Conservation (phyloP, 2,329 filamentous ascomycete species). For the Emergomyces pasteurianus region DNA sequence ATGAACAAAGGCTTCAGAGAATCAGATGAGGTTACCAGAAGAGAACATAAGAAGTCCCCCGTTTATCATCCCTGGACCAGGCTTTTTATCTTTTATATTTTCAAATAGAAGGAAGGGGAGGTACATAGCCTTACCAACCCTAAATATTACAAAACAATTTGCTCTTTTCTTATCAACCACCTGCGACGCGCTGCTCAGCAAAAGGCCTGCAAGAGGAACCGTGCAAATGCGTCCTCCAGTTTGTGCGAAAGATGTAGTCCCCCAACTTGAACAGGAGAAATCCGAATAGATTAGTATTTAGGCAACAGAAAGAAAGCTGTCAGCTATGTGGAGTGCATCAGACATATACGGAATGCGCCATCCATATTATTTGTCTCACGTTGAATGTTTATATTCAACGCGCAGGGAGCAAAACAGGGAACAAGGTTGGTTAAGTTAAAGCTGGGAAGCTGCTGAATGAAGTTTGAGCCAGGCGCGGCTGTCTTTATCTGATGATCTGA, state of each 20-base stretch:
- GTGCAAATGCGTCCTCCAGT: neutral
- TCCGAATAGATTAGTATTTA: neutral
- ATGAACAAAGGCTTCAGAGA: neutral
- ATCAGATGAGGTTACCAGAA: too few relatives aligned
- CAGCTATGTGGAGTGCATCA: neutral
- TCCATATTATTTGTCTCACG: too few relatives aligned
- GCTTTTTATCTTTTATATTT: neutral
- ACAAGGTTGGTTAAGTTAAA: neutral
- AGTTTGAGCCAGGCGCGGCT: neutral
- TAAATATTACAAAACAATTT: neutral
- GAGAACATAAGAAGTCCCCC: neutral
- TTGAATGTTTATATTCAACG: neutral
- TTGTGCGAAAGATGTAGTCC: neutral
- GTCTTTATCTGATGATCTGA: neutral
- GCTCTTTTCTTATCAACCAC: neutral
- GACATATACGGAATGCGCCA: neutral
- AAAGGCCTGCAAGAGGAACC: neutral
- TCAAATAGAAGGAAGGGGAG: neutral
- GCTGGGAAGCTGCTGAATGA: neutral
- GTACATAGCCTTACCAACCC: neutral
- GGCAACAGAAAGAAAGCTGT: neutral
- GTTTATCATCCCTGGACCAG: neutral
- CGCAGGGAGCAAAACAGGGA: neutral
- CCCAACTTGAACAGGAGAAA: neutral
- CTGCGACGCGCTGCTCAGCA: neutral